Conservation (phyloP, 2,329 filamentous ascomycete species). For the Aspergillus arachidicola region DNA sequence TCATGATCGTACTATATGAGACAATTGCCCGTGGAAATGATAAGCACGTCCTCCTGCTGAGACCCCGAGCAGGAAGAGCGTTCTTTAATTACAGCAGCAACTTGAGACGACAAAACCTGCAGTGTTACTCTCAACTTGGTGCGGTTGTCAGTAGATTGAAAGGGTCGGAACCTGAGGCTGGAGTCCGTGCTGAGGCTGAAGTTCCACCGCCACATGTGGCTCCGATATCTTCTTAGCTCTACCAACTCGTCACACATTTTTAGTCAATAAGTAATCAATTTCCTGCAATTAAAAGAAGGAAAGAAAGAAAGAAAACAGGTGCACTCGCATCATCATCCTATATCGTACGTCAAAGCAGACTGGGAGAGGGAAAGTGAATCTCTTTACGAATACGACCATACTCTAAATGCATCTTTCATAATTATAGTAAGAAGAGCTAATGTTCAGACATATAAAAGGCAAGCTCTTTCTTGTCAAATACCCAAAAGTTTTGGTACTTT, state of each 20-base stretch:
- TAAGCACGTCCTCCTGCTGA: not conserved
- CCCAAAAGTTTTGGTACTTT: conserved; percentile 29
- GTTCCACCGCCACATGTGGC: conserved; percentile 30
- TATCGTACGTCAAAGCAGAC: not conserved
- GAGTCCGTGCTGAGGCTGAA: conserved; percentile 23
- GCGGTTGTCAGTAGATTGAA: conserved; percentile 17
- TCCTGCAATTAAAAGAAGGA: not conserved
- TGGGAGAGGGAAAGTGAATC: not conserved
- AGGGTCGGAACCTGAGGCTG: conserved; percentile 17
- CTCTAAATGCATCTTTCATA: conserved; percentile 5
- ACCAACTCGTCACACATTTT: no score
- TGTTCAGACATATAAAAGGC: not conserved
- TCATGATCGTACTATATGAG: conserved; percentile 29
- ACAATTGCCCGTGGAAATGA: conserved; percentile 14
- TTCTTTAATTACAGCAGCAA: conserved; percentile 14
- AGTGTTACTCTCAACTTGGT: conserved; percentile 12
- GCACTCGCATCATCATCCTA: not conserved
- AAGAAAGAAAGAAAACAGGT: not conserved
- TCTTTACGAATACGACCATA: not conserved
- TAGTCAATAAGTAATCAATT: no score
- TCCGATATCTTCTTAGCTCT: not conserved
- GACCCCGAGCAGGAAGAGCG: conserved; percentile 10
- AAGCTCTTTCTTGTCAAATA: conserved; percentile 15
- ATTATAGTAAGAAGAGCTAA: not conserved
- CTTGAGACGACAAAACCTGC: conserved; percentile 19